A percentile compares a stretch with the other conserved stretches of the same genome.
phyloP scores from a whole-genome alignment of 441 rosid genomes.

The Eutrema salsugineum region DNA sequence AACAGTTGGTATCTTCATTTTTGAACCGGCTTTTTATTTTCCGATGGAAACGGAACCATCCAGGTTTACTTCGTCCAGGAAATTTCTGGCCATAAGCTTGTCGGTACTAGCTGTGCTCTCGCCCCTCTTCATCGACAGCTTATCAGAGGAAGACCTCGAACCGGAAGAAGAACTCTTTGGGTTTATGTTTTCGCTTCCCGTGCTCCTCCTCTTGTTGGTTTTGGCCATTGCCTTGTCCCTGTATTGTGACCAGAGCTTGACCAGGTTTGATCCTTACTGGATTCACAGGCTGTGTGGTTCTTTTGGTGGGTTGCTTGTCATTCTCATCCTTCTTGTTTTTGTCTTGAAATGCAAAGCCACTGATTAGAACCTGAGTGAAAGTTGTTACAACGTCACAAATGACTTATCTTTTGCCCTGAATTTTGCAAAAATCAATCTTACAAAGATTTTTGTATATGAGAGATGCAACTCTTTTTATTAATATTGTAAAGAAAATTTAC shows the following conservation, averaged over 20 bases:
- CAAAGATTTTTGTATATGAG: conserved; percentile 1
- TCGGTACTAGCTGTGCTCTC: conserved; percentile 63
- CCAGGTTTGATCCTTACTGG: conserved; percentile 79
- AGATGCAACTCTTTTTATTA: not conserved
- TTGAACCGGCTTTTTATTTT: not conserved
- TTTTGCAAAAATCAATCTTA: conserved; percentile 1
- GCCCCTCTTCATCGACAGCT: conserved; percentile 64
- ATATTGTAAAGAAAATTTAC: conserved; percentile 3
- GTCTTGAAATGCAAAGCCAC: conserved; percentile 56
- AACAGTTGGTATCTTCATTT: not conserved
- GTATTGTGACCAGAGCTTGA: conserved; percentile 49
- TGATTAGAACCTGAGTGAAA: not conserved
- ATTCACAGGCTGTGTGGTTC: conserved; percentile 91
- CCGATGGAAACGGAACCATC: conserved; percentile 23
- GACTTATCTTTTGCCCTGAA: not conserved
- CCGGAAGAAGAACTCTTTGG: conserved; percentile 43
- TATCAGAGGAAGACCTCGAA: conserved; percentile 40
- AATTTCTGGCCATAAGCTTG: conserved; percentile 55
- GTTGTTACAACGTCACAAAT: not conserved
- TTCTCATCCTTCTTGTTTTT: conserved; percentile 63
- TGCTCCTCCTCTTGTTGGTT: conserved; percentile 56
- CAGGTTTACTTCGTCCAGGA: conserved; percentile 44
- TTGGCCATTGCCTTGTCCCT: conserved; percentile 51
- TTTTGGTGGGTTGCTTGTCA: conserved; percentile 58
- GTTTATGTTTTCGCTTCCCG: conserved; percentile 45